Base-by-base conservation (phyloP, 2,329 filamentous ascomycete genomes). In the Magnaporthiopsis incrustans region DNA sequence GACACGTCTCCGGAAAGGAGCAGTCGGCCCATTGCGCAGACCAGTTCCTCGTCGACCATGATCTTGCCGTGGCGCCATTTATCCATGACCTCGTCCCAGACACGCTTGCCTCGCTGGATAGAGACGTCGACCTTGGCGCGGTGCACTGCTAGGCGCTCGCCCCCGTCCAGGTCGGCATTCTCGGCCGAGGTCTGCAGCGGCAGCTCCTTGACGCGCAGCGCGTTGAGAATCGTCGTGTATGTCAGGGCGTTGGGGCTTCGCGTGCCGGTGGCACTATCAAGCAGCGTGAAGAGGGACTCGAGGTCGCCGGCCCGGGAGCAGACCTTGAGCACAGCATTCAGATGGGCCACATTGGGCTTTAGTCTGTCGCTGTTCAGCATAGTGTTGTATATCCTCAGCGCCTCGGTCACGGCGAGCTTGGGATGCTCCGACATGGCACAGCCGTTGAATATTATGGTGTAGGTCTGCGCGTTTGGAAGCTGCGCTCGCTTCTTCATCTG, bases 401-500 rank as follows among this genome's bases (percentile, higher is more conserved):
- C 91, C 68, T 89, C 87, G 64, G 80, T 74, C 7, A 95, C 82
- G 61, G 87, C 87, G 35, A 85, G 74, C 58, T 82, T 78, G 0
- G 81, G 76, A 65, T 89, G 82, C 1, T 82, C 73, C 22, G 88
- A 85, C 57, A 81, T 76, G 57, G 88, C 83, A 64, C 93, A 85
- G 35, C 92, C 94, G 62, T 85, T 82, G 68, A 99, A 87, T 65
- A 98, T 84, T 65, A 91, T 87, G 25, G 91, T 95, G 73, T 90
- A 97, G 0, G 95, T 97, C 70, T 89, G 85, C 4, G 86, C 83
- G 73, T 93, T 94, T 1, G 95, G 94, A 32, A 84, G 80, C 70
- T 96, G 89, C 6, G 82, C 88, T 66, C 92, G 85, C 78, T 98
- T 98, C 78, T 98, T 99, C 94, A 99, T 98, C 89, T 91, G 69